Evolutionary conservation across 306 rosid species (phyloP).

Genomic region (Corylus heterophylla): DNA sequence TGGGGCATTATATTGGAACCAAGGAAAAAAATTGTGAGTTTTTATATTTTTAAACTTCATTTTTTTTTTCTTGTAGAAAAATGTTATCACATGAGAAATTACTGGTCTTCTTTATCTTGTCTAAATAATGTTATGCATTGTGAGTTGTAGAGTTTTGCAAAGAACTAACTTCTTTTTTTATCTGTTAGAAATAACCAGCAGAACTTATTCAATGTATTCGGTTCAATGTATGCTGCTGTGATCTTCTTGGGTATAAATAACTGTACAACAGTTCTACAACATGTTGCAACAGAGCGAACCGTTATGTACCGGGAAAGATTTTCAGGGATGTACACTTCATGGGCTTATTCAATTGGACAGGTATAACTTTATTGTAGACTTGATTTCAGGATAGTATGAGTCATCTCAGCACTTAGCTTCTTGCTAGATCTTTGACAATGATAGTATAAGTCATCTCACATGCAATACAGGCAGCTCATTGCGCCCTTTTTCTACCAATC

Average conservation of each 20-base stretch:
- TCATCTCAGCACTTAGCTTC: too few relatives aligned
- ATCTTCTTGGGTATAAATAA: neutral
- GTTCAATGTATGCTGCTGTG: neutral
- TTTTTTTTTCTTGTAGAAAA: neutral
- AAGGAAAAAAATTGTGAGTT: constrained; percentile 14
- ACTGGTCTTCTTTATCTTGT: neutral
- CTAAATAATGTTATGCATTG: neutral
- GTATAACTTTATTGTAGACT: neutral
- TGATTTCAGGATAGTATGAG: too few relatives aligned
- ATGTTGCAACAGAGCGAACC: neutral
- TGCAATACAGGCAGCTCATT: too few relatives aligned
- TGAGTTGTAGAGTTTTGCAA: neutral
- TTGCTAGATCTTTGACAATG: too few relatives aligned
- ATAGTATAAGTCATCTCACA: too few relatives aligned
- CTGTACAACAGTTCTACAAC: neutral
- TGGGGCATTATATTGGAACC: constrained; percentile 27
- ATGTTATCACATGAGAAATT: neutral
- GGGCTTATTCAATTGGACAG: constrained; percentile 5
- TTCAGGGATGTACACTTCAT: neutral
- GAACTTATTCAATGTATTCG: neutral
- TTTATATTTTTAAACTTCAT: neutral
- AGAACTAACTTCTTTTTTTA: neutral
- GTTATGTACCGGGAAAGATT: constrained; percentile 4
- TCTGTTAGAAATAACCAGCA: neutral
- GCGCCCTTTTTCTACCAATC: neutral